Evolutionary conservation across 1,284 basidiomycete species (phyloP), one percentile per base, ranked within the genome.

Genomic region (Sporisorium iseilematis-ciliati): DNA sequence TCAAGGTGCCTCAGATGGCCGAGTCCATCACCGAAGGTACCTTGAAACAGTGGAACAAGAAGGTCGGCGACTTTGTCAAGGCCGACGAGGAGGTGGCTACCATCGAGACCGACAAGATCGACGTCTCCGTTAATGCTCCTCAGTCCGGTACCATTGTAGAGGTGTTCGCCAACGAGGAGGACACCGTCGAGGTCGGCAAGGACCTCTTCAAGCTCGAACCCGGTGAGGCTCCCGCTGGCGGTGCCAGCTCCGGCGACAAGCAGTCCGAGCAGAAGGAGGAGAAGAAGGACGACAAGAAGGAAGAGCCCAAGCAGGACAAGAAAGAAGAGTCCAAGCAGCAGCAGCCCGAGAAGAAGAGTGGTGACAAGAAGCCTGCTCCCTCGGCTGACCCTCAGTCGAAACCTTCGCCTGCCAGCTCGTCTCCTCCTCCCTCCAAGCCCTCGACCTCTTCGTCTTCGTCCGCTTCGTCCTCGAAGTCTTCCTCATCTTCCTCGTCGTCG

Each of bases 91-190:
- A 99, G 88, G 89, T 99, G 62, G 96, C 95, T 26, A 96, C 94
- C 51, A 98, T 99, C 79, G 96, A 99, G 88, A 99, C 96, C 14
- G 96, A 99, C 89, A 98, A 98, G 94, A 98, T 98, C 81, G 96
- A 99, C 86, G 94, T 99, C 48, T 92, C 94, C 10, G 96, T 99
- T 69, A 99, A 98, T 85, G 93, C 96, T 12, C 93, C 96, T 18
- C 88, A 90, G 81, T 89, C 94, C 11, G 96, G 96, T 31, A 95
- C 89, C 64, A 95, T 99, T 79, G 89, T 91, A 23, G 93, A 97
- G 86, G 88, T 93, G 31, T 90, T 96, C 49, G 95, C 92, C 45
- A 89, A 90, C 56, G 95, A 98, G 86, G 96, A 99, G 84, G 92
- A 95, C 83, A 97, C 94, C 12, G 96, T 98, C 69, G 88, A 91